Conservation (phyloP, 2,329 filamentous ascomycete species). For the Fusarium marasasianum region DNA sequence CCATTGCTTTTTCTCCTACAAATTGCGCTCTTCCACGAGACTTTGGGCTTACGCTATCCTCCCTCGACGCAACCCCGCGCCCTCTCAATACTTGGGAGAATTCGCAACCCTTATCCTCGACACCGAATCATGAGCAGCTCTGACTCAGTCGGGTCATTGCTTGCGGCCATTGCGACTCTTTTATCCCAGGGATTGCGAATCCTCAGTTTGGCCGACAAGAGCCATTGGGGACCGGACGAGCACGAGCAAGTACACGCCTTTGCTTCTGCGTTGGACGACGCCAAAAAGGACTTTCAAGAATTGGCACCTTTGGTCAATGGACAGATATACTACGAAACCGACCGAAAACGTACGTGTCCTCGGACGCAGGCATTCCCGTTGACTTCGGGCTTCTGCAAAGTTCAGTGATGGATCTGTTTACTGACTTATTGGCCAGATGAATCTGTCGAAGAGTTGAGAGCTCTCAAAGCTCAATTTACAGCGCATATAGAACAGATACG, state of each 20-base stretch:
- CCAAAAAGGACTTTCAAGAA: slow-evolving; percentile 69
- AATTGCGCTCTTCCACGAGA: slow-evolving; percentile 2
- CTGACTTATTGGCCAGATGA: slow-evolving; percentile 52
- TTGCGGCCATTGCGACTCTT: slow-evolving; percentile 65
- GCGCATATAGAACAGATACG: slow-evolving; percentile 60
- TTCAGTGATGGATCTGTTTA: neutral
- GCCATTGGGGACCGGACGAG: slow-evolving; percentile 67
- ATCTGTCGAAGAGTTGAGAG: slow-evolving; percentile 61
- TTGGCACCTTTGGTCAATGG: slow-evolving; percentile 65
- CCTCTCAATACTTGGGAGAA: slow-evolving; percentile 13
- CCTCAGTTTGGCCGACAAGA: slow-evolving; percentile 66
- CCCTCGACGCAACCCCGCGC: slow-evolving; percentile 26
- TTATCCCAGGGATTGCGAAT: slow-evolving; percentile 63
- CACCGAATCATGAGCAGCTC: slow-evolving; percentile 49
- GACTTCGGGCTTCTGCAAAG: neutral
- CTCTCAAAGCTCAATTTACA: slow-evolving; percentile 56
- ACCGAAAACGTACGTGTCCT: slow-evolving; percentile 59
- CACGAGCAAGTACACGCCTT: slow-evolving; percentile 66
- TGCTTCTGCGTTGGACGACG: slow-evolving; percentile 65
- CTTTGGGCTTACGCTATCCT: slow-evolving; percentile 17
- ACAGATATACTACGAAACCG: slow-evolving; percentile 66
- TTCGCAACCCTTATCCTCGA: slow-evolving; percentile 20
- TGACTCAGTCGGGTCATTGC: slow-evolving; percentile 66
- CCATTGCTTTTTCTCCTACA: neutral
- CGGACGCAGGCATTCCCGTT: neutral